phyloP scores from a whole-genome alignment of 2,329 filamentous ascomycete species.

The Neonectria hederae region DNA sequence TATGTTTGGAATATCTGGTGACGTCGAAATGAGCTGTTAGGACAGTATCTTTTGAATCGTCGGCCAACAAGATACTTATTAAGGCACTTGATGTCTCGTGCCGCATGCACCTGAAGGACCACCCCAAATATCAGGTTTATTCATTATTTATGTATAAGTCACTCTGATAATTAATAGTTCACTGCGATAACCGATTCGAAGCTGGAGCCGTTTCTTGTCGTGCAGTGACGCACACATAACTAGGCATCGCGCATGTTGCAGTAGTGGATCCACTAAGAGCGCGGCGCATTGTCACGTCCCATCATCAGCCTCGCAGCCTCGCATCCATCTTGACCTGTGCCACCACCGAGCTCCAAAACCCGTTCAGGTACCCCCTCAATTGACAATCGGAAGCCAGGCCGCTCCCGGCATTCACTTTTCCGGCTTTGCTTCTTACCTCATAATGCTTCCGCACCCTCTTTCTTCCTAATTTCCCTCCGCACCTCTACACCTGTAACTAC shows the following conservation, averaged over 20 bases:
- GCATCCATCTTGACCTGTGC: constrained; percentile 39
- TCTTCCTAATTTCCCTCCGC: constrained; percentile 17
- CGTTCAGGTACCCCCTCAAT: constrained; percentile 36
- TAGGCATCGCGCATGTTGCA: constrained; percentile 4
- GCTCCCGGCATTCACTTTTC: constrained; percentile 20
- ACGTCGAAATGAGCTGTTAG: neutral
- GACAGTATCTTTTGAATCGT: neutral
- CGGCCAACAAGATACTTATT: neutral
- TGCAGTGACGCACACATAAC: neutral
- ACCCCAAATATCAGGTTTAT: neutral
- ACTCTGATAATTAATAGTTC: neutral
- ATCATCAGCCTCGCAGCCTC: constrained; percentile 51
- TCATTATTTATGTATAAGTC: neutral
- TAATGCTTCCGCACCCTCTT: constrained; percentile 30
- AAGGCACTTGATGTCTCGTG: neutral
- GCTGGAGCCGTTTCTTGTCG: too few relatives aligned
- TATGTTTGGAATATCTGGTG: neutral
- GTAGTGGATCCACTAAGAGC: constrained; percentile 33
- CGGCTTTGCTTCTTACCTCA: constrained; percentile 12
- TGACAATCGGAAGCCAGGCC: constrained; percentile 34
- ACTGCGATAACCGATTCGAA: neutral
- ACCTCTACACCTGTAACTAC: constrained; percentile 5
- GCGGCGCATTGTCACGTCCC: constrained; percentile 30
- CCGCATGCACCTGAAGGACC: neutral
- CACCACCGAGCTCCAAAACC: constrained; percentile 36